phyloP scores from a whole-genome alignment of 345 rosid species.

The Diplotaxis tenuifolia region DNA sequence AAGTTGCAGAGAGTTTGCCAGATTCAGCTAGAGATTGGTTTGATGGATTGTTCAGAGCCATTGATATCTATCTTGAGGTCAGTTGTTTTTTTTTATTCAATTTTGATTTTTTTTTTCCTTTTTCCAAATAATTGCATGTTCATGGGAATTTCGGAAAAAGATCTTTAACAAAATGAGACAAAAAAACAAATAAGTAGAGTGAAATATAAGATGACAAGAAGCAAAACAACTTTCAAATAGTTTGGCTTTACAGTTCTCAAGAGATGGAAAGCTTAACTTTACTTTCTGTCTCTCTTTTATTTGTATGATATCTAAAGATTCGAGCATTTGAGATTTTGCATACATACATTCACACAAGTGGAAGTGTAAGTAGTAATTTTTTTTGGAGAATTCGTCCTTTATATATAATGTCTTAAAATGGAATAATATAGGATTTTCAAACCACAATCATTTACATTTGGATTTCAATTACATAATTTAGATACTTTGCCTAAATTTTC shows the following conservation, averaged over 20 bases:
- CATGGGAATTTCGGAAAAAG: neutral
- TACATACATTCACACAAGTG: constrained; percentile 15
- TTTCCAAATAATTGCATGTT: constrained; percentile 12
- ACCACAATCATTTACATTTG: constrained; percentile 19
- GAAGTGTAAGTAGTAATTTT: constrained; percentile 1
- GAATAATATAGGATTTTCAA: constrained; percentile 9
- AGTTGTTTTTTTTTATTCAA: constrained; percentile 5
- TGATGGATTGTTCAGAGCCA: constrained; percentile 78
- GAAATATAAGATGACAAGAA: constrained; percentile 35
- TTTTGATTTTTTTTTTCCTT: neutral
- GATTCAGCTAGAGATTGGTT: constrained; percentile 68
- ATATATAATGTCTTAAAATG: neutral
- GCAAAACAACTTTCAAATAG: constrained; percentile 14
- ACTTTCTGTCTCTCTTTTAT: constrained; percentile 20
- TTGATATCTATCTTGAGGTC: constrained; percentile 78
- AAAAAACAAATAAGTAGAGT: constrained; percentile 20
- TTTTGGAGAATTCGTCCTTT: neutral
- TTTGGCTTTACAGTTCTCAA: constrained; percentile 24
- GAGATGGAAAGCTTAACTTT: constrained; percentile 20
- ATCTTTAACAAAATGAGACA: neutral
- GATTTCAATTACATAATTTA: neutral
- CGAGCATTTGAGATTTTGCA: constrained; percentile 22
- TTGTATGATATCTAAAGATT: constrained; percentile 27
- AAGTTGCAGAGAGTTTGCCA: constrained; percentile 69
- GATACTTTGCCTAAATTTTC: neutral